A percentile compares a stretch with the other conserved stretches of the same genome.
Conservation (phyloP, 2,329 filamentous ascomycete genomes). For the Paraphaeosphaeria minitans region DNA sequence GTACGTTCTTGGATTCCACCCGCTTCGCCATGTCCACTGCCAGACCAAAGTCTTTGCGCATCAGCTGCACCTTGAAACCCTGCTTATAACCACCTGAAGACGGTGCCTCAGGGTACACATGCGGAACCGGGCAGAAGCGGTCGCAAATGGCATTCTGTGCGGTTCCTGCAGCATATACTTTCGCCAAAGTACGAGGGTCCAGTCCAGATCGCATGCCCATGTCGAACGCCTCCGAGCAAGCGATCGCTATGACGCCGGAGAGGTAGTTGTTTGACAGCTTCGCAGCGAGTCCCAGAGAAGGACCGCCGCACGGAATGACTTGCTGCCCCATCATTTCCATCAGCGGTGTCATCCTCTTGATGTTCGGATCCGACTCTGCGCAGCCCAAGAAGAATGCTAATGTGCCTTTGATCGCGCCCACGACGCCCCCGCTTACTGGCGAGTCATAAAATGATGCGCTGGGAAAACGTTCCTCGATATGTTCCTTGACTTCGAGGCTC, state of each 20-base stretch:
- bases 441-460: conserved; percentile 58
- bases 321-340: conserved; percentile 59
- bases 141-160: conserved; percentile 60
- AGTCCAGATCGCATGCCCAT: conserved; percentile 64
- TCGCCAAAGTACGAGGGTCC: conserved; percentile 59
- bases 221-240: conserved; percentile 63
- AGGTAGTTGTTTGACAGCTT: conserved; percentile 68
- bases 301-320: conserved; percentile 61
- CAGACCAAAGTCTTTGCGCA: conserved; percentile 64
- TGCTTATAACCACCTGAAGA: conserved; percentile 56
- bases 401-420: conserved; percentile 58
- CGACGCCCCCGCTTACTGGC: conserved; percentile 59
- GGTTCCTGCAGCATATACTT: conserved; percentile 58
- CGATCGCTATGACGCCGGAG: conserved; percentile 64
- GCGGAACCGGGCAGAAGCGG: conserved; percentile 58
- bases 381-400: conserved; percentile 63
- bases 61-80: conserved; percentile 64
- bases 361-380: conserved; percentile 52
- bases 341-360: conserved; percentile 51
- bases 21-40: conserved; percentile 61
- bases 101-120: conserved; percentile 55
- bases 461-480: conserved; percentile 46
- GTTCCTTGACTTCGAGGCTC: conserved; percentile 53
- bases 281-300: conserved; percentile 61
- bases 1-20: conserved; percentile 56